Evolutionary conservation across 164 flowering plant species (phyloP), one percentile per base, ranked within the genome.

Genomic region (Litsea cubeba): DNA sequence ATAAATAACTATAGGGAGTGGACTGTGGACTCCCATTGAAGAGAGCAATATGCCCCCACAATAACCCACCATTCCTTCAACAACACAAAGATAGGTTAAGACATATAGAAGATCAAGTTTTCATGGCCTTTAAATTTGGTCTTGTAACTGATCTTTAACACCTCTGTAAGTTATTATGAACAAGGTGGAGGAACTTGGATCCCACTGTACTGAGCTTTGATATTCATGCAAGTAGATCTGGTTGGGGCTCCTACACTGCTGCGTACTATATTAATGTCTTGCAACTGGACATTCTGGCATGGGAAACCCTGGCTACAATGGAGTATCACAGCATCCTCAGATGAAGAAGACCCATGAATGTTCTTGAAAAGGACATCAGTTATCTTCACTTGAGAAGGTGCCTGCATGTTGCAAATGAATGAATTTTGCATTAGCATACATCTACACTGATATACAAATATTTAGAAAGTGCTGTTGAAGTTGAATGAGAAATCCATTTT

Each of bases 101-200:
- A 40, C 11, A 40, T 35, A 35, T 40, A 40, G 46, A 40, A 8
- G 7, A 40, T 40, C 46, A 40, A 8, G 10, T 40, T 40, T 40
- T 40, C 46, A 40, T 7, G 46, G 46, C 46, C 46, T 40, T 8
- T n/a, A n/a, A n/a, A n/a, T n/a, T 40, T 40, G 46, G 11, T 40
- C 46, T 40, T 8, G 10, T 7, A 40, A 40, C 46, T 40, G 35
- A 30, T 30, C 46, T 40, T 40, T 40, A 40, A 40, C 46, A 40
- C 46, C 46, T 40, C 46, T 40, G 46, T 40, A 40, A 25, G 25
- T 54, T 22, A 63, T 12, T 25, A 63, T 3, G 28, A 3, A 77
- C 91, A 88, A 24, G 93, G 91, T 6, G 87, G 85, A n/a, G 91
- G 94, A 71, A 83, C 74, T 65, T 82, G 89, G 22, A 83, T 78